A percentile compares a stretch with the other conserved stretches of the same genome.
Evolutionary conservation across 495 filamentous ascomycete species (phyloP).

Genomic region (Aspergillus carlsbadensis): DNA sequence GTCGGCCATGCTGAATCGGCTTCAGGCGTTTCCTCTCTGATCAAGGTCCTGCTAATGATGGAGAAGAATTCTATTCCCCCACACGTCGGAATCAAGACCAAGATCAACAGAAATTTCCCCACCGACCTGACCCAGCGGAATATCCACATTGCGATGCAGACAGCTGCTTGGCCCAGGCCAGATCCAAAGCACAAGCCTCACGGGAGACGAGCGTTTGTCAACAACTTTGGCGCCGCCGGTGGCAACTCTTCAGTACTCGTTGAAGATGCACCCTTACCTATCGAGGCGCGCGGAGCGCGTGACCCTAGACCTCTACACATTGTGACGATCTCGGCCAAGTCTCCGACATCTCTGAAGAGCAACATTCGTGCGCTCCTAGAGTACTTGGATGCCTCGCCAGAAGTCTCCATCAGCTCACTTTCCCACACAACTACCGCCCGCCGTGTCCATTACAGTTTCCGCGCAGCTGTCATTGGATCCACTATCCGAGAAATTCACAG

Average conservation of each 20-base stretch:
- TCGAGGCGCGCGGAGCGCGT: not conserved
- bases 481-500: not conserved
- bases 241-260: constrained; percentile 36
- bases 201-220: constrained; percentile 23
- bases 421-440: constrained; percentile 26
- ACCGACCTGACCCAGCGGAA: constrained; percentile 23
- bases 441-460: constrained; percentile 14
- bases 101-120: constrained; percentile 35
- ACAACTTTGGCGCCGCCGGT: constrained; percentile 48
- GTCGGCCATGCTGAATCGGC: constrained; percentile 39
- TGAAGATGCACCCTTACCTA: constrained; percentile 34
- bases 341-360: not conserved
- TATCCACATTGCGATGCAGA: not conserved
- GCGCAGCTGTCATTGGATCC: not conserved
- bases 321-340: constrained; percentile 3
- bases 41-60: constrained; percentile 35
- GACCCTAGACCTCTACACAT: not conserved
- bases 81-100: constrained; percentile 42
- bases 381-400: not conserved
- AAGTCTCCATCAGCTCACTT: constrained; percentile 20
- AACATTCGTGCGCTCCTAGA: not conserved
- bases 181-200: not conserved
- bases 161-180: not conserved
- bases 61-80: constrained; percentile 30
- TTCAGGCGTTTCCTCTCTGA: constrained; percentile 29